Conservation (phyloP, 768 basidiomycete genomes). For the Psilocybe cubensis region DNA sequence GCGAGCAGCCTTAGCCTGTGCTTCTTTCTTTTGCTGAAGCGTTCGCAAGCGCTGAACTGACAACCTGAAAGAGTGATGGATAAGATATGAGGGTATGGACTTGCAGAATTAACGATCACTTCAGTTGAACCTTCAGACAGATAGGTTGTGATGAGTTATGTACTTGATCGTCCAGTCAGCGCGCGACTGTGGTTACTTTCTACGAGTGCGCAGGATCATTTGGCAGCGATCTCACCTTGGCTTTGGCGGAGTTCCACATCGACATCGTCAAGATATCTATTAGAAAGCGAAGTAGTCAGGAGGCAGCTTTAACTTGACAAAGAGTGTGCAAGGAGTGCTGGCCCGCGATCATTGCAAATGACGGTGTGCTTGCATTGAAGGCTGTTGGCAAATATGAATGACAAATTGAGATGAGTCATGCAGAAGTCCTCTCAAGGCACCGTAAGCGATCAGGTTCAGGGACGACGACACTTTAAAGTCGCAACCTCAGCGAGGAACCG, state of each 20-base stretch:
- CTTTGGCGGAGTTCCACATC: constrained; percentile 32
- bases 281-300: no score
- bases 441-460: not conserved
- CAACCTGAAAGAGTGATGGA: constrained; percentile 51
- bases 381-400: not conserved
- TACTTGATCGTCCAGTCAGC: not conserved
- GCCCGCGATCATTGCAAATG: no score
- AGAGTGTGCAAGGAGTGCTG: not conserved
- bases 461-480: not conserved
- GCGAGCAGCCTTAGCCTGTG: constrained; percentile 69
- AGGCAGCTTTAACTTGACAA: no score
- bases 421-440: not conserved
- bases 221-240: constrained; percentile 29
- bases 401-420: not conserved
- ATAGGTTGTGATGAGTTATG: constrained; percentile 5
- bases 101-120: constrained; percentile 29
- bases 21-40: constrained; percentile 91
- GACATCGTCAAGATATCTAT: constrained; percentile 14
- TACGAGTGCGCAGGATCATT: not conserved
- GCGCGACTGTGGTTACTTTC: not conserved
- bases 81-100: not conserved
- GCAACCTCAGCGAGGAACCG: no score
- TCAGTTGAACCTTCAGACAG: constrained; percentile 43
- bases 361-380: not conserved
- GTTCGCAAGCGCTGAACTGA: constrained; percentile 86